phyloP scores from a whole-genome alignment of 176 grass and related monocot genomes.

The Zizania latifolia region DNA sequence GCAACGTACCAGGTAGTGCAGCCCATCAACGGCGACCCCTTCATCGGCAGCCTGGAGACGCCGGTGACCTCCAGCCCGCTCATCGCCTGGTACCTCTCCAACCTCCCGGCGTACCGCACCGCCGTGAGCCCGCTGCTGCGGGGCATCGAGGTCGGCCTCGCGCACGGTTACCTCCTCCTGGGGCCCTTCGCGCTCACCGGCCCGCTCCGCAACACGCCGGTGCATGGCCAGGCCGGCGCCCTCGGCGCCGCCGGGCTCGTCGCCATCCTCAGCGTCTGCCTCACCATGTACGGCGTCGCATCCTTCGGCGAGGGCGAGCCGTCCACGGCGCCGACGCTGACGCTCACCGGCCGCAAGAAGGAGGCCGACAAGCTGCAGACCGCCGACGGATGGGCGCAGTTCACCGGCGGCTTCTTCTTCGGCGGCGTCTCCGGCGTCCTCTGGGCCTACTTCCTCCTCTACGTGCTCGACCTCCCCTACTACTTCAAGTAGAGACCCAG shows the following conservation, averaged over 20 bases:
- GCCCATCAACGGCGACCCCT: conserved; percentile 93
- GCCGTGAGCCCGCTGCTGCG: conserved; percentile 92
- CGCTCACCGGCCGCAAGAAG: conserved; percentile 88
- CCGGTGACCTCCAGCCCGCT: conserved; percentile 87
- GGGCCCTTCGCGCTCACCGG: conserved; percentile 87
- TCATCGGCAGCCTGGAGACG: conserved; percentile 91
- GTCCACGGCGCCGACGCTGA: conserved; percentile 68
- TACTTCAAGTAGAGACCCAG: conserved; percentile 69
- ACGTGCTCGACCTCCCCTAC: conserved; percentile 97
- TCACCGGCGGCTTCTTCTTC: conserved; percentile 91
- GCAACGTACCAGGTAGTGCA: conserved; percentile 83
- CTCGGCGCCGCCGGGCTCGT: conserved; percentile 74
- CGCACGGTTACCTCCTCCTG: conserved; percentile 89
- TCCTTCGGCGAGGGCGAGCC: conserved; percentile 76
- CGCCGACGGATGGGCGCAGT: conserved; percentile 82
- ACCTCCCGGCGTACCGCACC: conserved; percentile 95
- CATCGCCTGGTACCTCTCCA: conserved; percentile 91
- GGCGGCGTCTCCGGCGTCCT: conserved; percentile 75
- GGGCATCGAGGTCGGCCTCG: conserved; percentile 82
- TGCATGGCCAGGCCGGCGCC: conserved; percentile 64
- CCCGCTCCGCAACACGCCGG: conserved; percentile 83
- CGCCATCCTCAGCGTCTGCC: conserved; percentile 78
- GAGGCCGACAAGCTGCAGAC: conserved; percentile 96
- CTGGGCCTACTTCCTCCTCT: conserved; percentile 97
- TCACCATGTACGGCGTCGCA: conserved; percentile 84